These are phyloP conservation scores for Boletus fagicola DNA, from an alignment of 768 basidiomycete species.

Conservation along the genomic window DNA sequence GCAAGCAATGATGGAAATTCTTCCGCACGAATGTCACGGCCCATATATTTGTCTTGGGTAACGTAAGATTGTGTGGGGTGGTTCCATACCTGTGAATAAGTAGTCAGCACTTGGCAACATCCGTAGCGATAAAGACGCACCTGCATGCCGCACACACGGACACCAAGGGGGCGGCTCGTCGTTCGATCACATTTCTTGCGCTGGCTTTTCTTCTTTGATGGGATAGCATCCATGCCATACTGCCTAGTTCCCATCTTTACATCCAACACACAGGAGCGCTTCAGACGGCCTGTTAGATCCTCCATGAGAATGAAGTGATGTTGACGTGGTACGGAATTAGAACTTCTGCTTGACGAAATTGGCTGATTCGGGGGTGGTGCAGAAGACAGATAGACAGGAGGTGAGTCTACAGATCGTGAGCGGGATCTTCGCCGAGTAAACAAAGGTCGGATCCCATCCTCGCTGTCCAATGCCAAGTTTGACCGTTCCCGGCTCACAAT, in stretches of 20 bases:
- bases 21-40: constrained; percentile 82
- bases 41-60: constrained; percentile 95
- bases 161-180: constrained; percentile 86
- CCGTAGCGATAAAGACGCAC: constrained; percentile 45
- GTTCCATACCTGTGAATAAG: constrained; percentile 80
- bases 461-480: constrained; percentile 18
- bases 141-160: constrained; percentile 98
- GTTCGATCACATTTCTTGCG: constrained; percentile 97
- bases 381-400: constrained; percentile 24
- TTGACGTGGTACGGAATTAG: constrained; percentile 69
- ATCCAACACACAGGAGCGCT: constrained; percentile 92
- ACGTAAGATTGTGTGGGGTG: constrained; percentile 76
- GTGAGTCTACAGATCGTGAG: constrained; percentile 38
- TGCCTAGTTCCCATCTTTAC: constrained; percentile 99
- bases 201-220: constrained; percentile 95
- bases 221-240: constrained; percentile 93
- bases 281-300: constrained; percentile 90
- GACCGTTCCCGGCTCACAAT: constrained; percentile 19
- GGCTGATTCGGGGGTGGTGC: constrained; percentile 30
- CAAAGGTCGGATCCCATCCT: constrained; percentile 24
- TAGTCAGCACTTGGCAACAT: constrained; percentile 6
- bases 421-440: constrained; percentile 42
- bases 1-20: constrained; percentile 82
- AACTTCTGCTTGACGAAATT: constrained; percentile 37
- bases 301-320: constrained; percentile 99